Conservation (phyloP, 2,329 filamentous ascomycete species). For the Macroventuria anomochaeta region DNA sequence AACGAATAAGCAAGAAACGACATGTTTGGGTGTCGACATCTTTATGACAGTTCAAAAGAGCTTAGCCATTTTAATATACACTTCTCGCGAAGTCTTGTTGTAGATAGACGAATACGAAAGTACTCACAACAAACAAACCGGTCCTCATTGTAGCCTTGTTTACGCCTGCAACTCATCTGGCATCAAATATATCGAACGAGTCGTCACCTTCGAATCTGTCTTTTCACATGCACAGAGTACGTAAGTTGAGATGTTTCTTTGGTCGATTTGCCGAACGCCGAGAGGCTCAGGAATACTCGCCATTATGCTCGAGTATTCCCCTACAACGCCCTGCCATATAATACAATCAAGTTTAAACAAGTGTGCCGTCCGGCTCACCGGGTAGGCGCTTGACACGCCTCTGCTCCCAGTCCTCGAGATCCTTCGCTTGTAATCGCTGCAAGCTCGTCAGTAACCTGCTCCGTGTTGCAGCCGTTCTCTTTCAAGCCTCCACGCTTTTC, state of each 20-base stretch:
- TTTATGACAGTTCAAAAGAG: slow-evolving; percentile 16
- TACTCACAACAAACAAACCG: background rate
- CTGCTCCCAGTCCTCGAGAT: slow-evolving; percentile 96
- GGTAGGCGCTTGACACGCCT: slow-evolving; percentile 88
- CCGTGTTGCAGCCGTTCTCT: too few species aligned
- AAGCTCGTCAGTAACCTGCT: slow-evolving; percentile 19
- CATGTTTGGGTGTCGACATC: slow-evolving; percentile 9
- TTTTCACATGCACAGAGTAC: background rate
- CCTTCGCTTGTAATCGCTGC: slow-evolving; percentile 82
- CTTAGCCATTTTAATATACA: slow-evolving; percentile 19
- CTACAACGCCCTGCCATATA: slow-evolving; percentile 8
- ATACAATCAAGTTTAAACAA: slow-evolving; percentile 50
- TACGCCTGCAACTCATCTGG: background rate
- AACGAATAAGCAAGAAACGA: slow-evolving; percentile 3
- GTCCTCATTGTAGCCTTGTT: too few species aligned
- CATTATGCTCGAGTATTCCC: background rate
- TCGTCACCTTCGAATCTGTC: background rate
- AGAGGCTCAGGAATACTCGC: background rate
- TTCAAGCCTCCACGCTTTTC: background rate
- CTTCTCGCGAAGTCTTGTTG: slow-evolving; percentile 13
- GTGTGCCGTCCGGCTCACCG: slow-evolving; percentile 85
- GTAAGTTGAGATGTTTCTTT: background rate
- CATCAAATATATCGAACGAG: background rate
- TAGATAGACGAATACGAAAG: slow-evolving; percentile 14
- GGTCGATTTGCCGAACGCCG: background rate